Evolutionary conservation across 768 basidiomycete species (phyloP), one percentile per base, ranked within the genome.

Genomic region (Boletus fagicola): DNA sequence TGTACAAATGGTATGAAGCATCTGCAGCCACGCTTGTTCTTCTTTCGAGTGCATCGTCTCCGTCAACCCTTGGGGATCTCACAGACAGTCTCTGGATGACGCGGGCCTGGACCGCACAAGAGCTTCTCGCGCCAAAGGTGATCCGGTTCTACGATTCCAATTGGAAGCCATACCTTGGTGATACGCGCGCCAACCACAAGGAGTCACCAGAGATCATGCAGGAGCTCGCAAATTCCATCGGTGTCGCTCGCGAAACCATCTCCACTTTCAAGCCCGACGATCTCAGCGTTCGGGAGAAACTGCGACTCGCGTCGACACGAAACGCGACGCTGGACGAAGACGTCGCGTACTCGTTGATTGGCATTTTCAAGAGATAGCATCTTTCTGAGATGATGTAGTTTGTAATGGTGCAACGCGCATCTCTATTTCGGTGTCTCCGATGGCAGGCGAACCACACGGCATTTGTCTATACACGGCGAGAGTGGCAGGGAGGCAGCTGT

Each of bases 351-450:
- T 54, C 53, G 6, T 36, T 61, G n/a, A 61, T 61, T 18, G 58
- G 60, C 11, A 56, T 61, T 30, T 61, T 62, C 51, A 43, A 43
- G 2, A 61, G n/a, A n/a, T n/a, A n/a, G n/a, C n/a, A n/a, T n/a
- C n/a, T n/a, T n/a, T n/a, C n/a, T n/a, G n/a, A n/a, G n/a, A n/a
- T n/a, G n/a, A n/a, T n/a, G n/a, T n/a, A n/a, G n/a, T n/a, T n/a
- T n/a, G n/a, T n/a, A n/a, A n/a, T n/a, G n/a, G n/a, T n/a, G n/a
- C n/a, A n/a, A n/a, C n/a, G n/a, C n/a, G n/a, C n/a, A n/a, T n/a
- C n/a, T n/a, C n/a, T n/a, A n/a, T n/a, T n/a, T n/a, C n/a, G n/a
- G n/a, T n/a, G n/a, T n/a, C n/a, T n/a, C n/a, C n/a, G n/a, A n/a
- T n/a, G n/a, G n/a, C n/a, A n/a, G n/a, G n/a, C n/a, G n/a, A n/a